Percentiles rank a stretch among this genome's conserved stretches.
These are phyloP conservation scores for Yarrowia keelungensis DNA, from an alignment of 805 yeast genomes.

Conservation along the genomic window DNA sequence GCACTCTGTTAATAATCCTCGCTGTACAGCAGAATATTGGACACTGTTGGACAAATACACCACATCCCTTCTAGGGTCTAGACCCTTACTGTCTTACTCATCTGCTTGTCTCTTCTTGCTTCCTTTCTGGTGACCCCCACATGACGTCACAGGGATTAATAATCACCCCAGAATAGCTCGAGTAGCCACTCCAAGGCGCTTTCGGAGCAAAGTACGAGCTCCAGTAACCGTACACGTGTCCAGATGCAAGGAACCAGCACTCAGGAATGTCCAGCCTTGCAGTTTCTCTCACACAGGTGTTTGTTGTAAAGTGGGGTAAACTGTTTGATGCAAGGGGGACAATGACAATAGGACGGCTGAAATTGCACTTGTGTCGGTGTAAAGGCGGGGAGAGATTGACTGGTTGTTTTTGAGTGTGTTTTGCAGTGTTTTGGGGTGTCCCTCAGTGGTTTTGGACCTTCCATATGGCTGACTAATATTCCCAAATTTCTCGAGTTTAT, in stretches of 20 bases:
- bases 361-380: constrained; percentile 1
- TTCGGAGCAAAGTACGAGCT: not conserved
- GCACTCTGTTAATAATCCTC: no score
- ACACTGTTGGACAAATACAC: no score
- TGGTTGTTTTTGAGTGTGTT: no score
- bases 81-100: no score
- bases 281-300: not conserved
- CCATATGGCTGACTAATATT: no score
- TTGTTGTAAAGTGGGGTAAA: not conserved
- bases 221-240: not conserved
- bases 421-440: no score
- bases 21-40: no score
- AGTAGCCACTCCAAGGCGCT: not conserved
- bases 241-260: not conserved
- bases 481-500: no score
- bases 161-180: not conserved
- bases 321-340: not conserved
- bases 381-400: not conserved
- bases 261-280: not conserved
- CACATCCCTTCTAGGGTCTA: no score
- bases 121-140: not conserved
- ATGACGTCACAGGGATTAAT: not conserved
- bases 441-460: no score
- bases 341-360: constrained; percentile 21
- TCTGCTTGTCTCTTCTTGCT: no score